Evolutionary conservation across 2,329 filamentous ascomycete genomes (phyloP), one percentile per base, ranked within the genome.

Genomic region (Xylariaceae sp.): DNA sequence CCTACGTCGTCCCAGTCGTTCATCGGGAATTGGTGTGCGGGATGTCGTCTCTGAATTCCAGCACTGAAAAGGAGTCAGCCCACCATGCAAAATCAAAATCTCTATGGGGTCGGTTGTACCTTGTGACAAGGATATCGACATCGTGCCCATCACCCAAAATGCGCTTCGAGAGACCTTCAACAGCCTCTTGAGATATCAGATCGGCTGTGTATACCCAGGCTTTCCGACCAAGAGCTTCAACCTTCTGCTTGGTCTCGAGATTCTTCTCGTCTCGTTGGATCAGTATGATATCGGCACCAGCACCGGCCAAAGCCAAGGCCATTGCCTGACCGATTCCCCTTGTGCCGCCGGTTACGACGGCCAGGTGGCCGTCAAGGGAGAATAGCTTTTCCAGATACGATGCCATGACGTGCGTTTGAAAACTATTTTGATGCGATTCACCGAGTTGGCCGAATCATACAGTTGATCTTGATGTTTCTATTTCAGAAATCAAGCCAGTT

Each of bases 1-100:
- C 41, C 68, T 34, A 95, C 85, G 57, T 84, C 79, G 59, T 87
- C 76, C 76, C 87, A 94, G 66, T 91, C 87, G 32, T 71, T 66
- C 59, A 85, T 79, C 0, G 87, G 87, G 59, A 94, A 94, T 45
- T 76, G 64, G 54, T 89, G 79, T 31, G 83, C 81, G 0, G 85
- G 81, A 62, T 93, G 85, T 13, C 88, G 74, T 43, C 79, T 73
- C 64, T 95, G 89, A 58, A 94, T 89, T 19, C 89, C 89, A 13
- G 85, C 89, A 64, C 85, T 89, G 65, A 6, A 11, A 11, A 11
- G 6, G 22, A 26, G n/a, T 26, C 11, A 26, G 22, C 6, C 22
- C 11, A 11, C 6, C 22, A 6, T 26, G 6, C 22, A 26, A 26
- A 11, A 11, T 11, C 6, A 26, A 11, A 26, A 6, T 26, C 11